Conservation (phyloP, 495 filamentous ascomycete species). For the Penicillium paradoxum region DNA sequence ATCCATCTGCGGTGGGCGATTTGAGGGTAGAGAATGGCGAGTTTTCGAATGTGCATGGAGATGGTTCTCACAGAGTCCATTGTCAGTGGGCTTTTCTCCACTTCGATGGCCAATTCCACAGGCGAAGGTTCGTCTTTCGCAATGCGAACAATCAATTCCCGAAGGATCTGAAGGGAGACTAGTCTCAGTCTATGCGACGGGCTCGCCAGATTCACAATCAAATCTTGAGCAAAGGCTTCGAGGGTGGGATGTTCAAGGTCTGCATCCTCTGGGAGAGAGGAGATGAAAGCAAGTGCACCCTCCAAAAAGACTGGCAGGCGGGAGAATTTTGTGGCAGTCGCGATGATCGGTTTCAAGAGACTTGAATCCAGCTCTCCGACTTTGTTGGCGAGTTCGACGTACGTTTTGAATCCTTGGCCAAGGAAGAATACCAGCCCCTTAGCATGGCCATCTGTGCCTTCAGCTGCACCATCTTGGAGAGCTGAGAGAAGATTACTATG, state of each 20-base stretch:
- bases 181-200: conserved; percentile 67
- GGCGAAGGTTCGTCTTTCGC: conserved; percentile 37
- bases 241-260: conserved; percentile 41
- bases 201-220: conserved; percentile 67
- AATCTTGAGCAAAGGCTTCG: conserved; percentile 52
- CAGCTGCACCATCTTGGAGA: conserved; percentile 19
- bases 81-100: conserved; percentile 72
- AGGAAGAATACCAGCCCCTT: conserved; percentile 29
- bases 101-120: conserved; percentile 52
- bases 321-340: conserved; percentile 56
- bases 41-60: conserved; percentile 78
- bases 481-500: conserved; percentile 30
- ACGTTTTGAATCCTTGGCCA: conserved; percentile 46
- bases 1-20: conserved; percentile 57
- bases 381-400: conserved; percentile 34
- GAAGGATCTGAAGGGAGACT: conserved; percentile 63
- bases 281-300: conserved; percentile 56
- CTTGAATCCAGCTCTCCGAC: conserved; percentile 41
- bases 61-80: conserved; percentile 69
- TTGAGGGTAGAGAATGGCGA: conserved; percentile 57
- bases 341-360: conserved; percentile 54
- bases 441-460: conserved; percentile 16
- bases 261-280: conserved; percentile 38
- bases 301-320: conserved; percentile 63
- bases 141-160: conserved; percentile 30